Base-by-base conservation (phyloP, 805 yeast genomes). In the Spathaspora passalidarum region DNA sequence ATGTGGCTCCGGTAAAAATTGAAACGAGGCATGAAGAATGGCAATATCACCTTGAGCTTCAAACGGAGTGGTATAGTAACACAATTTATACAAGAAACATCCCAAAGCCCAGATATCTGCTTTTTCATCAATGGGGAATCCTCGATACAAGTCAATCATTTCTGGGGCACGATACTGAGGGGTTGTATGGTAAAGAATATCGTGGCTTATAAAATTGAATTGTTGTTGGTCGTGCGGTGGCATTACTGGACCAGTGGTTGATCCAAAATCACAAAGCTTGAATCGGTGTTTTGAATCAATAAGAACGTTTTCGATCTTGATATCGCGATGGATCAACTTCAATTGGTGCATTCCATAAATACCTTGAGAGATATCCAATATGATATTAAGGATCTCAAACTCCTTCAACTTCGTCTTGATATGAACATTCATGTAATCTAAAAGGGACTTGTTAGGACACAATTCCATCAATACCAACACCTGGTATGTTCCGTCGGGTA, bases 51-150 rank as follows among this genome's bases (percentile, higher is more conserved):
- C 84, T 34, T 89, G 88, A 37, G 86, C 83, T 65, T 92, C 99
- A 63, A 94, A 92, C 1, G 99, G 99, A 1, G 99, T 92, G 1
- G 86, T 91, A 65, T 88, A 92, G 67, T 86, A 92, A 66, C 96
- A 85, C 50, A 92, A 72, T 61, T 92, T 92, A 72, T 88, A 92
- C 42, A 94, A 72, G 51, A 94, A 88, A 25, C 94, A 84, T 9
- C 99, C 99, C 40, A 92, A 69, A 0, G 99, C 99, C 99, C 99
- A 92, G 40, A 92, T 87, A 66, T 92, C 99, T 6, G 92, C 77
- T 64, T 89, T 89, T 57, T 91, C 95, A 64, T 92, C 94, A 35
- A 92, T 86, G 1, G 97, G 94, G 40, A 82, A 69, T 5, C 90
- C 87, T 40, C 89, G 73, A 61, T 85, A 84, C 20, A 91, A 74